Evolutionary conservation across 129 eudicot genomes (phyloP).

Genomic region (Tagetes erecta): DNA sequence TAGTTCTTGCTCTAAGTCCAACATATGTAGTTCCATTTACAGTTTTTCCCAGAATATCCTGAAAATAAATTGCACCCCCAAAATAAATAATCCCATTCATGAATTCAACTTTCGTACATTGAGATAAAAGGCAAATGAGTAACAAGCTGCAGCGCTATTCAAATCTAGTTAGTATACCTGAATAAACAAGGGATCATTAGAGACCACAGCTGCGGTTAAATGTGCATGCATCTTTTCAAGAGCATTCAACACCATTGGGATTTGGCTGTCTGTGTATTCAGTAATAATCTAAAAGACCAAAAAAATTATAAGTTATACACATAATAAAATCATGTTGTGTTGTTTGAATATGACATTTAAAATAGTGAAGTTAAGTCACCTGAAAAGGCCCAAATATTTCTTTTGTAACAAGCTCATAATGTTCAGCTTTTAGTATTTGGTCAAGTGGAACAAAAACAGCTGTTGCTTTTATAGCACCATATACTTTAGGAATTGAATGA

Average conservation of each 20-base stretch:
- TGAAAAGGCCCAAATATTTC: slow-evolving; percentile 96
- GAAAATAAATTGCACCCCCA: slow-evolving; percentile 20
- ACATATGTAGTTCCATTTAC: slow-evolving; percentile 95
- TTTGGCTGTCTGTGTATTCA: slow-evolving; percentile 70
- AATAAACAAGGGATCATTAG: slow-evolving; percentile 69
- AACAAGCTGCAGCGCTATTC: too few relatives aligned
- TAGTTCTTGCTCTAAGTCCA: slow-evolving; percentile 93
- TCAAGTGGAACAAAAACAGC: slow-evolving; percentile 84
- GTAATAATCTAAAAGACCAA: slow-evolving; percentile 55
- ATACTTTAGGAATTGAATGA: slow-evolving; percentile 72
- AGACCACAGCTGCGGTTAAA: slow-evolving; percentile 93
- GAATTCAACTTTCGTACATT: too few relatives aligned
- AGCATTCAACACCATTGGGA: slow-evolving; percentile 71
- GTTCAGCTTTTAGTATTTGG: slow-evolving; percentile 64
- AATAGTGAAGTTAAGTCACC: slow-evolving; percentile 35
- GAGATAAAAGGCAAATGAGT: too few relatives aligned
- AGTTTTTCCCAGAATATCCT: slow-evolving; percentile 76
- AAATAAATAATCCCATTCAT: background rate
- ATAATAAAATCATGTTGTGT: background rate
- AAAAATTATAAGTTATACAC: background rate
- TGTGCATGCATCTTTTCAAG: slow-evolving; percentile 95
- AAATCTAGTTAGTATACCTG: slow-evolving; percentile 52
- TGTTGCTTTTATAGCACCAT: slow-evolving; percentile 89
- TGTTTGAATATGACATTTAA: background rate
- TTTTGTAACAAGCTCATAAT: slow-evolving; percentile 76